A percentile compares a stretch with the other conserved stretches of the same genome.
phyloP scores from a whole-genome alignment of 805 yeast genomes.

The Saturnispora diversa region DNA sequence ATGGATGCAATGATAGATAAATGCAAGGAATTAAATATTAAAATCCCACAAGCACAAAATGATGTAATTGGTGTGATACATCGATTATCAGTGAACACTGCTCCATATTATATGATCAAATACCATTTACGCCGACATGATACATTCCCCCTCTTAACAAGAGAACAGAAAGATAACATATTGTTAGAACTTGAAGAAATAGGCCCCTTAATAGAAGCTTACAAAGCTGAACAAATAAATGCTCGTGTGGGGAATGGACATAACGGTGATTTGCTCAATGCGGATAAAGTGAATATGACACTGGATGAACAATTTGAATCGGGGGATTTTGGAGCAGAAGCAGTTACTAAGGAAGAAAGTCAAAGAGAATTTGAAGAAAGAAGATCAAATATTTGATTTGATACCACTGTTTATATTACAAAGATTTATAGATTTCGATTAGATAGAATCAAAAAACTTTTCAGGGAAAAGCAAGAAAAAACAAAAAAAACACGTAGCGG shows the following conservation, averaged over 20 bases:
- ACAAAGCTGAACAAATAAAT: background rate
- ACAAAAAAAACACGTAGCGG: background rate
- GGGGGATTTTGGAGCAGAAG: conserved; percentile 8
- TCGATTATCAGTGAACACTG: background rate
- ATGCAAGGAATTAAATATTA: background rate
- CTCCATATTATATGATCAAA: conserved; percentile 5
- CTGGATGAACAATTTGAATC: conserved; percentile 7
- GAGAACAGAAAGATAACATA: background rate
- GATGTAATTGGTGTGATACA: background rate
- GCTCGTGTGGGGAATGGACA: too few relatives aligned
- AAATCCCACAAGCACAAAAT: background rate
- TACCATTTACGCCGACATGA: background rate
- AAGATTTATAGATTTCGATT: background rate
- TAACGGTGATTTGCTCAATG: background rate
- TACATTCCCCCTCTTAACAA: background rate
- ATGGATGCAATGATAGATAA: conserved; percentile 2
- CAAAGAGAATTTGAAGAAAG: background rate
- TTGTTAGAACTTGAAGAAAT: background rate
- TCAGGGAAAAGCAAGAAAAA: background rate
- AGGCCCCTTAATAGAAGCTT: background rate
- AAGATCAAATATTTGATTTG: background rate
- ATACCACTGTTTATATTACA: too few relatives aligned
- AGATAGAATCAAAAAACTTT: too few relatives aligned
- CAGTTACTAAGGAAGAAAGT: conserved; percentile 1
- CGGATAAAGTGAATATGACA: background rate